phyloP scores from a whole-genome alignment of 192 early-diverging fungal species.

The Linnemannia hyalina region DNA sequence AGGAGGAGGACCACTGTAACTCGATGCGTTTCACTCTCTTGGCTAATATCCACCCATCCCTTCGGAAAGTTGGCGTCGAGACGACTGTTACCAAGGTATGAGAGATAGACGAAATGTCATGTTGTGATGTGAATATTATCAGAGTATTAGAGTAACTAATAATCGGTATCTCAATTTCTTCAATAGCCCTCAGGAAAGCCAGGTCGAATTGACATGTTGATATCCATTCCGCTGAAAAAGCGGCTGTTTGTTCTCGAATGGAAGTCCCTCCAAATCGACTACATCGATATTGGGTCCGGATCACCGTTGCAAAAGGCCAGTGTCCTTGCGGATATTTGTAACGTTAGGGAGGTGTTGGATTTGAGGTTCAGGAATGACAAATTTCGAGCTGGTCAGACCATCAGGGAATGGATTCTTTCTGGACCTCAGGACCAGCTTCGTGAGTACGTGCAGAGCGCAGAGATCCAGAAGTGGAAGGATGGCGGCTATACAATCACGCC shows the following conservation, averaged over 20 bases:
- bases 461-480: conserved; percentile 23
- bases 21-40: conserved; percentile 43
- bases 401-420: conserved; percentile 45
- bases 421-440: conserved; percentile 30
- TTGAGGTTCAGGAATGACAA: conserved; percentile 34
- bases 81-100: conserved; percentile 46
- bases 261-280: conserved; percentile 47
- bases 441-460: conserved; percentile 24
- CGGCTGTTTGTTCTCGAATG: conserved; percentile 48
- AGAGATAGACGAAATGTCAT: conserved; percentile 16
- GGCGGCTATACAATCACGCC: conserved; percentile 35
- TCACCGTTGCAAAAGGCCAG: conserved; percentile 23
- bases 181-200: conserved; percentile 17
- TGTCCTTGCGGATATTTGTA: conserved; percentile 18
- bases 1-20: conserved; percentile 47
- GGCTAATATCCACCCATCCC: conserved; percentile 41
- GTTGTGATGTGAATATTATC: conserved; percentile 15
- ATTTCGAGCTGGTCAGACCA: conserved; percentile 46
- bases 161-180: conserved; percentile 21
- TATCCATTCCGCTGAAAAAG: conserved; percentile 28
- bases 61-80: conserved; percentile 38
- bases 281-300: conserved; percentile 43
- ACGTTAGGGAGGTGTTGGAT: conserved; percentile 21
- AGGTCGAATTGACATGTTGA: conserved; percentile 46
- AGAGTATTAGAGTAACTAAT: conserved; percentile 11